Percentiles rank a stretch among this genome's conserved stretches.
phyloP scores from a whole-genome alignment of 345 rosid species.

The Rhodamnia rubescens region DNA sequence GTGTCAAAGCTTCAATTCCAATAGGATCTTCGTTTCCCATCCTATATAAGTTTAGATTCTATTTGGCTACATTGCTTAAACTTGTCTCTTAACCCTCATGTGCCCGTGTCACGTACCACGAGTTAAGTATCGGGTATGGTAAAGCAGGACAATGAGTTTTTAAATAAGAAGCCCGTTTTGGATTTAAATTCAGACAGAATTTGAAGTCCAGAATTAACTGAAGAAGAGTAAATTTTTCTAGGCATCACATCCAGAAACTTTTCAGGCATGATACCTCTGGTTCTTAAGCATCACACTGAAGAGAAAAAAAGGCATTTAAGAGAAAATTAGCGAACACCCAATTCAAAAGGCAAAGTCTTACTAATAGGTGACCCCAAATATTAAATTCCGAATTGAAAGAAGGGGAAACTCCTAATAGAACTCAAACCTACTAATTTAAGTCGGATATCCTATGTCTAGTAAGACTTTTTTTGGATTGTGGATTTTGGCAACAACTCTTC shows the following conservation, averaged over 20 bases:
- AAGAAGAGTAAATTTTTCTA: not conserved
- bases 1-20: not conserved
- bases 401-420: not conserved
- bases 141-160: not conserved
- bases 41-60: not conserved
- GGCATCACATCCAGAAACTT: not conserved
- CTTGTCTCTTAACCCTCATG: not conserved
- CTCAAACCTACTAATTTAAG: not conserved
- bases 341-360: not conserved
- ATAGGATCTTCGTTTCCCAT: not conserved
- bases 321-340: not conserved
- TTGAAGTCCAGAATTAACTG: not conserved
- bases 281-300: not conserved
- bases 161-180: not conserved
- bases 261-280: not conserved
- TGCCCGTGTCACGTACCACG: not conserved
- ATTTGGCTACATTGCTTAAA: not conserved
- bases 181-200: not conserved
- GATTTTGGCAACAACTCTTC: not conserved
- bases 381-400: not conserved
- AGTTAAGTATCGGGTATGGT: not conserved
- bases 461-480: not conserved
- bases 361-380: not conserved
- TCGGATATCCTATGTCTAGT: not conserved
- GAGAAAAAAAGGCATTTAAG: not conserved